Conservation (phyloP, 108 stramenopile species). For the Nitzschia sp. region DNA sequence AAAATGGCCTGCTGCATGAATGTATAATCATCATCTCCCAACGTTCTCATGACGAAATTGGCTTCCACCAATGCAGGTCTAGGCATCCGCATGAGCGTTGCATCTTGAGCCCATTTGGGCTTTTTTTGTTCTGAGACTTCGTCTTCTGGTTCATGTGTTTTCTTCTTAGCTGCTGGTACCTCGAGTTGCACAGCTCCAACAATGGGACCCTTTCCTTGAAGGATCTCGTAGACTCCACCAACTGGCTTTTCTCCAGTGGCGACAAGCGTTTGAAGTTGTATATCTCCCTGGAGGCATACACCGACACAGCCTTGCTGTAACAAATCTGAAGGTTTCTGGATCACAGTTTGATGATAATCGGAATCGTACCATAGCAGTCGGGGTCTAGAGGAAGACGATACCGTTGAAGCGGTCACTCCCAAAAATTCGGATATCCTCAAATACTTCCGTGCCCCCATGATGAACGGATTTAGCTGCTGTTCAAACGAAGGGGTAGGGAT, state of each 20-base stretch:
- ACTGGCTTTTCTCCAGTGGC: slow-evolving; percentile 85
- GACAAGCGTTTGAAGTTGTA: slow-evolving; percentile 64
- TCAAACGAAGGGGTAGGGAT: too few species aligned
- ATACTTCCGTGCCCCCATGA: too few species aligned
- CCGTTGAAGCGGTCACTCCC: slow-evolving; percentile 81
- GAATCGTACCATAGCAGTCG: slow-evolving; percentile 65
- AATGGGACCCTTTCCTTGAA: slow-evolving; percentile 46
- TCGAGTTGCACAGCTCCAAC: slow-evolving; percentile 25
- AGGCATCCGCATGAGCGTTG: slow-evolving; percentile 77
- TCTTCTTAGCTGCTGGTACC: too few species aligned
- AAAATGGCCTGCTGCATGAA: slow-evolving; percentile 80
- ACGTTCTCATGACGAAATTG: slow-evolving; percentile 76
- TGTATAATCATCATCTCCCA: slow-evolving; percentile 79
- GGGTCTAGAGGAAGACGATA: slow-evolving; percentile 64
- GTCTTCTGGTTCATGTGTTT: slow-evolving; percentile 13
- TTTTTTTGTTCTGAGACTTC: slow-evolving; percentile 23
- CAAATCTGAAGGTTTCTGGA: neutral
- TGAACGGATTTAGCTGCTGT: too few species aligned
- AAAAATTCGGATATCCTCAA: slow-evolving; percentile 30
- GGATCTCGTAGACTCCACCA: slow-evolving; percentile 69
- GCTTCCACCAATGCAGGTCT: slow-evolving; percentile 85
- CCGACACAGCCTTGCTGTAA: slow-evolving; percentile 79
- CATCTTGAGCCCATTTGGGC: slow-evolving; percentile 50
- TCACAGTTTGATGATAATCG: neutral
- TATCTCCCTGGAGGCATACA: slow-evolving; percentile 65